phyloP scores from a whole-genome alignment of 2,329 filamentous ascomycete species.

The Akanthomyces lecanii region DNA sequence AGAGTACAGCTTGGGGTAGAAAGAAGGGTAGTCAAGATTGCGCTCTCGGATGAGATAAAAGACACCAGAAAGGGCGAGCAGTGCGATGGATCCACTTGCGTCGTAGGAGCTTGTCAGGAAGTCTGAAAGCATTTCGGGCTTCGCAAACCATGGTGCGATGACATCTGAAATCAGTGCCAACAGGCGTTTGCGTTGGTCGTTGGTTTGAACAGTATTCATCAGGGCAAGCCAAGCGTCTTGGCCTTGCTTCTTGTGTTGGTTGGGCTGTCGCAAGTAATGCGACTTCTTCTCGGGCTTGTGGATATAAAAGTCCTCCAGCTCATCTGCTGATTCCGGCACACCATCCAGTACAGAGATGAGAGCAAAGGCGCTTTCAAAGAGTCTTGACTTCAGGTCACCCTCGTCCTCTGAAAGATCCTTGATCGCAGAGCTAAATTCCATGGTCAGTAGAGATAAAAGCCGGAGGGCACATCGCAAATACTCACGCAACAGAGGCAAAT shows the following conservation, averaged over 20 bases:
- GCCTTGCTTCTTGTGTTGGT: slow-evolving; percentile 71
- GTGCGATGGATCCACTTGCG: slow-evolving; percentile 76
- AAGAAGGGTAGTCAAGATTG: slow-evolving; percentile 93
- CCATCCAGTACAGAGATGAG: slow-evolving; percentile 65
- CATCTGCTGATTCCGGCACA: slow-evolving; percentile 62
- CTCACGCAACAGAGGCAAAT: slow-evolving; percentile 68
- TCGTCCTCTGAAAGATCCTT: slow-evolving; percentile 23
- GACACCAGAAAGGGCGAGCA: slow-evolving; percentile 85
- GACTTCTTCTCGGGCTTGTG: slow-evolving; percentile 62
- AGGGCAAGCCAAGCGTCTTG: slow-evolving; percentile 85
- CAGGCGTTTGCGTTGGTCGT: slow-evolving; percentile 73
- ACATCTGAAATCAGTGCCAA: slow-evolving; percentile 70
- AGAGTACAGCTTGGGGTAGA: slow-evolving; percentile 92
- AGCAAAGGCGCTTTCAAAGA: slow-evolving; percentile 56
- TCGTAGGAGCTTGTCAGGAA: slow-evolving; percentile 95
- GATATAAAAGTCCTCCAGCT: slow-evolving; percentile 66
- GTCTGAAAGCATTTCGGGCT: slow-evolving; percentile 87
- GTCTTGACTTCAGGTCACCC: slow-evolving; percentile 20
- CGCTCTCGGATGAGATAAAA: slow-evolving; percentile 92
- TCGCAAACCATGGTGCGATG: slow-evolving; percentile 84
- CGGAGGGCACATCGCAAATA: slow-evolving; percentile 21
- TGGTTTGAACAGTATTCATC: slow-evolving; percentile 61
- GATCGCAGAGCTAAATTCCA: slow-evolving; percentile 24
- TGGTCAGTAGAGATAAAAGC: slow-evolving; percentile 24
- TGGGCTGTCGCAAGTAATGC: slow-evolving; percentile 60